Evolutionary conservation across 2,329 filamentous ascomycete genomes (phyloP), one percentile per base, ranked within the genome.

Genomic region (Ophiostoma sp.): DNA sequence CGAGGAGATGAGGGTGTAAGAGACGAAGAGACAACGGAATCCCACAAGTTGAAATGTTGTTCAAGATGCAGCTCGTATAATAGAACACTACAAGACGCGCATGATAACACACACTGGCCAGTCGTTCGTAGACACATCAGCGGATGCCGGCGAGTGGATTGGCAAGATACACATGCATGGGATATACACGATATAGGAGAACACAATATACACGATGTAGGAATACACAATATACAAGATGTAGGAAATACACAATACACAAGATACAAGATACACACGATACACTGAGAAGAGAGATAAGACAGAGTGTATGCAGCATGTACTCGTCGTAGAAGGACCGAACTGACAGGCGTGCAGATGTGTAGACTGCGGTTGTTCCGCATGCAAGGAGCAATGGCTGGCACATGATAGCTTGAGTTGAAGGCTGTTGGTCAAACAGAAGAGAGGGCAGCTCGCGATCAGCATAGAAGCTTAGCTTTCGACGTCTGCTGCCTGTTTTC

Each of bases 81-180:
- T 38, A 42, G 42, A 16, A 9, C 40, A 63, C n/a, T 63, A 63
- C 60, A 14, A 42, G 16, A 63, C 16, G 60, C 60, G 42, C 42
- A 40, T 42, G 38, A 62, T 41, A 41, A 36, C 36, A 65, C 27
- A 41, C 44, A 27, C 42, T 65, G 64, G 36, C 64, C 64, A 65
- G 64, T 65, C 64, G 45, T 65, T 40, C 45, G 45, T 18, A 65
- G 64, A 49, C 64, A 65, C 64, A 65, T 65, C 64, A 52, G 12
- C 4, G 27, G 18, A 44, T 47, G 64, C 44, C 42, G 18, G 27
- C 42, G n/a, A 63, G 16, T 63, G 60, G 40, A 18, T 42, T 41
- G 40, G 5, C 7, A 42, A 11, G 16, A 18, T 40, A n/a, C 40
- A 63, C 40, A 63, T 44, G 60, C 38, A 40, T 6, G 27, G 14